Evolutionary conservation across 805 yeast genomes (phyloP).

Genomic region (Candida germanica): DNA sequence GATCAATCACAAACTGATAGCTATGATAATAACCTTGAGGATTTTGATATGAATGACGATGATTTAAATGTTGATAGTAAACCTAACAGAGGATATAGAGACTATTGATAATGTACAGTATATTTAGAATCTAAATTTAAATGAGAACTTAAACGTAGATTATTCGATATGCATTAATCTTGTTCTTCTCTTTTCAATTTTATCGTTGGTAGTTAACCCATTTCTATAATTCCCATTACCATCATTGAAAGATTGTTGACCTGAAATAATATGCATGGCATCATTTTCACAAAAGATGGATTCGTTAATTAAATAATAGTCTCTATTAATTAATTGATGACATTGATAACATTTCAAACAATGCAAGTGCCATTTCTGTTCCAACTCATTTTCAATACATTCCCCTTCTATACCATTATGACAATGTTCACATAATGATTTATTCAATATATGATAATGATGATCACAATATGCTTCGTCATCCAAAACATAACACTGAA

Average conservation of each 20-base stretch:
- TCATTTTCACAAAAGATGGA: constrained; percentile 51
- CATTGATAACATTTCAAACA: constrained; percentile 75
- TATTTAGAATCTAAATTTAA: no score
- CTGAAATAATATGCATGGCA: constrained; percentile 29
- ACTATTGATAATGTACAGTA: constrained; percentile 4
- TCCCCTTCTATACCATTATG: constrained; percentile 80
- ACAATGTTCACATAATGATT: constrained; percentile 72
- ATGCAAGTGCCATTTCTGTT: constrained; percentile 68
- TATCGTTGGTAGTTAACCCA: constrained; percentile 27
- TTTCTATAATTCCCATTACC: constrained; percentile 17
- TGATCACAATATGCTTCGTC: constrained; percentile 80
- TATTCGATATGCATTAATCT: constrained; percentile 28
- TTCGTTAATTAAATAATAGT: constrained; percentile 52
- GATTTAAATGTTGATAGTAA: neutral
- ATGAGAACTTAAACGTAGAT: neutral
- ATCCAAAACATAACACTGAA: constrained; percentile 69
- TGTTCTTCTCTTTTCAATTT: constrained; percentile 44
- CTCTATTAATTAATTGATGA: constrained; percentile 44
- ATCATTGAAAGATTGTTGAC: constrained; percentile 19
- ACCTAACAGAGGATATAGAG: neutral
- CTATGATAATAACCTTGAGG: neutral
- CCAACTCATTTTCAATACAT: constrained; percentile 75
- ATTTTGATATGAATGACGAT: neutral
- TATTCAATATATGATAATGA: constrained; percentile 74
- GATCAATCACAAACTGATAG: neutral